Evolutionary conservation across 495 filamentous ascomycete genomes (phyloP).

Genomic region (Trichocladium uniseriatum): DNA sequence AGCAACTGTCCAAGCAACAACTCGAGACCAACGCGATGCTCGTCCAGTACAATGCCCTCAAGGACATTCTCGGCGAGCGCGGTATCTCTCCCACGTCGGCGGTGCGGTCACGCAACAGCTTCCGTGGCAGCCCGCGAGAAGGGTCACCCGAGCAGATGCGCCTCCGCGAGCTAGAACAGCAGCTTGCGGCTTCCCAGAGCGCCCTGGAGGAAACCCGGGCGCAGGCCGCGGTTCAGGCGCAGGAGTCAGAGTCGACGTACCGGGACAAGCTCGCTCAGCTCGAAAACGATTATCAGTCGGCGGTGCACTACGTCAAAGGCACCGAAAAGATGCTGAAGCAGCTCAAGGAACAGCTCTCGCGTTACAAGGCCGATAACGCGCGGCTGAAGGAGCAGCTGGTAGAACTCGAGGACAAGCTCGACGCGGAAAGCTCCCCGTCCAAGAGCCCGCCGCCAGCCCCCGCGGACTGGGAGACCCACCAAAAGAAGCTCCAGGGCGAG

Average conservation of each 20-base stretch:
- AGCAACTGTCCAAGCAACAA: conserved; percentile 70
- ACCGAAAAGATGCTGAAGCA: conserved; percentile 98
- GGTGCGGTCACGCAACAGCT: conserved; percentile 33
- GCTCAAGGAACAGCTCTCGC: conserved; percentile 90
- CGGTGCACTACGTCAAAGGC: conserved; percentile 97
- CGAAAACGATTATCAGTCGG: conserved; percentile 96
- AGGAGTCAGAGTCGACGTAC: conserved; percentile 76
- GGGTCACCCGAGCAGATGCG: conserved; percentile 73
- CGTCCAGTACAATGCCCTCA: conserved; percentile 85
- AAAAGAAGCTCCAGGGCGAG: conserved; percentile 60
- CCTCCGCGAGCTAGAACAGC: conserved; percentile 82
- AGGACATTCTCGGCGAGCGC: conserved; percentile 82
- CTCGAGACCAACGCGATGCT: conserved; percentile 81
- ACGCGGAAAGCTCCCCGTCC: conserved; percentile 26
- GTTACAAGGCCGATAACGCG: conserved; percentile 79
- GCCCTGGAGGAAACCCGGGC: conserved; percentile 77
- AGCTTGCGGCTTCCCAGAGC: conserved; percentile 66
- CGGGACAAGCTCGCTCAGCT: conserved; percentile 86
- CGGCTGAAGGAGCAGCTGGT: conserved; percentile 73
- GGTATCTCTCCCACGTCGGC: conserved; percentile 60
- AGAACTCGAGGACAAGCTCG: conserved; percentile 43
- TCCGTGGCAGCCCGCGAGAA: conserved; percentile 52
- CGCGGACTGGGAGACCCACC: conserved; percentile 70
- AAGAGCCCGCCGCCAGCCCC: conserved; percentile 22
- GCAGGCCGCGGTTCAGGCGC: conserved; percentile 63